A percentile compares a stretch with the other conserved stretches of the same genome.
Evolutionary conservation across 2,329 filamentous ascomycete species (phyloP).

Genomic region (Colletotrichum echinochloae): DNA sequence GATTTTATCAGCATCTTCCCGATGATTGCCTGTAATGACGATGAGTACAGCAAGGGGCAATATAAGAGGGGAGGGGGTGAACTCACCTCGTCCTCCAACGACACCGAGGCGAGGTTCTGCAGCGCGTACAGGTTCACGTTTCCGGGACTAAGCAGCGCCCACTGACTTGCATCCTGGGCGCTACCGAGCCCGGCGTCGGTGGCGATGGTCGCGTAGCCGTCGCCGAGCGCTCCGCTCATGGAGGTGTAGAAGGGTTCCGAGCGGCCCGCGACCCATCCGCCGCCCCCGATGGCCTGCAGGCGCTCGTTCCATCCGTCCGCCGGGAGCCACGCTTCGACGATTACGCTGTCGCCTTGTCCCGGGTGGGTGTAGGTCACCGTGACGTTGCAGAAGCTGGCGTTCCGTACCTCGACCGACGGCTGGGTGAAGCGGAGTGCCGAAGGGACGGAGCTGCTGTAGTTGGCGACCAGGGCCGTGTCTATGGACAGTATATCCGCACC

Average conservation of each 20-base stretch:
- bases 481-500: slow-evolving; percentile 18
- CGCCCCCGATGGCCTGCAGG: slow-evolving; percentile 48
- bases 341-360: slow-evolving; percentile 42
- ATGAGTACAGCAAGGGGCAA: neutral
- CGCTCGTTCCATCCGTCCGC: slow-evolving; percentile 46
- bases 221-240: slow-evolving; percentile 40
- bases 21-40: slow-evolving; percentile 49
- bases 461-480: neutral
- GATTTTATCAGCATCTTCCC: slow-evolving; percentile 60
- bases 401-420: slow-evolving; percentile 8
- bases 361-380: slow-evolving; percentile 46
- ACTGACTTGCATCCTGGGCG: slow-evolving; percentile 9
- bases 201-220: slow-evolving; percentile 42
- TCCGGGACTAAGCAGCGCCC: slow-evolving; percentile 41
- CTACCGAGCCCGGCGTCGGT: slow-evolving; percentile 42
- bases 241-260: slow-evolving; percentile 15
- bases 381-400: slow-evolving; percentile 46
- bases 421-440: slow-evolving; percentile 13
- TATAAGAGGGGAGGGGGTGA: fast-evolving
- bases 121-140: slow-evolving; percentile 44
- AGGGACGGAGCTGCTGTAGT: slow-evolving; percentile 18
- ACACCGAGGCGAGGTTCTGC: slow-evolving; percentile 52
- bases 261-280: slow-evolving; percentile 46
- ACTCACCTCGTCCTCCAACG: slow-evolving; percentile 49
- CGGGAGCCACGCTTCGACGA: slow-evolving; percentile 46